Evolutionary conservation across 2,329 filamentous ascomycete genomes (phyloP).

Genomic region (Phoma sp.): DNA sequence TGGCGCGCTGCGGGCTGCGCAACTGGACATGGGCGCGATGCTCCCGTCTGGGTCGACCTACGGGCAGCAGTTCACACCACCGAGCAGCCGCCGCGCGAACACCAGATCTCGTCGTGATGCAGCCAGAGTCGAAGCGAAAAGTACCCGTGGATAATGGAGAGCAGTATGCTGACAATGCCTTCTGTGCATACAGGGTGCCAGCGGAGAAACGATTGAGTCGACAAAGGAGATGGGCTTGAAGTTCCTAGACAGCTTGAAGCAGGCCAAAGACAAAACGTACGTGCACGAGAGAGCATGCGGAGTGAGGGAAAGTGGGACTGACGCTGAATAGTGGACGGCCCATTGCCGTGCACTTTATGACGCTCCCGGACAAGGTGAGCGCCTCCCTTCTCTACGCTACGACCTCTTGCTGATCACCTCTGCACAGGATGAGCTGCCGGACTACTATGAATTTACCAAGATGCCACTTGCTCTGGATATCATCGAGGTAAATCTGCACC

Average conservation of each 20-base stretch:
- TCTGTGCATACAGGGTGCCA: slow-evolving; percentile 33
- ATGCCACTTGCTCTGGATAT: slow-evolving; percentile 80
- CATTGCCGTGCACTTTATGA: slow-evolving; percentile 77
- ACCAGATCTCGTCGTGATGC: slow-evolving; percentile 21
- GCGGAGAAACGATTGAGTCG: slow-evolving; percentile 66
- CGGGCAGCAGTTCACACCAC: slow-evolving; percentile 36
- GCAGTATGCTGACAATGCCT: slow-evolving; percentile 35
- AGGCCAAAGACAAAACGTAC: slow-evolving; percentile 82
- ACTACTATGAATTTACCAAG: slow-evolving; percentile 78
- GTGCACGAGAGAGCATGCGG: slow-evolving; percentile 36
- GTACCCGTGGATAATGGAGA: background rate
- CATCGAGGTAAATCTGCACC: slow-evolving; percentile 63
- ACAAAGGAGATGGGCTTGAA: slow-evolving; percentile 74
- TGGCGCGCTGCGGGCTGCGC: slow-evolving; percentile 35
- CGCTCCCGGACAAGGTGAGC: slow-evolving; percentile 65
- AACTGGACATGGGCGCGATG: slow-evolving; percentile 40
- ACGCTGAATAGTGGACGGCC: slow-evolving; percentile 63
- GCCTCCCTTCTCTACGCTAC: slow-evolving; percentile 10
- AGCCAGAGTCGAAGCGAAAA: slow-evolving; percentile 4
- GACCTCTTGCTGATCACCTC: slow-evolving; percentile 23
- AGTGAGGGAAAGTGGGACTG: slow-evolving; percentile 21
- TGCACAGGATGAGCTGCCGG: slow-evolving; percentile 63
- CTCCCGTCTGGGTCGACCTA: slow-evolving; percentile 37
- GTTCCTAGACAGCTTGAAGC: slow-evolving; percentile 76
- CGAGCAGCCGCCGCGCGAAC: slow-evolving; percentile 25